phyloP scores from a whole-genome alignment of 73 alveolate species.

The Paramecium octaurelia region DNA sequence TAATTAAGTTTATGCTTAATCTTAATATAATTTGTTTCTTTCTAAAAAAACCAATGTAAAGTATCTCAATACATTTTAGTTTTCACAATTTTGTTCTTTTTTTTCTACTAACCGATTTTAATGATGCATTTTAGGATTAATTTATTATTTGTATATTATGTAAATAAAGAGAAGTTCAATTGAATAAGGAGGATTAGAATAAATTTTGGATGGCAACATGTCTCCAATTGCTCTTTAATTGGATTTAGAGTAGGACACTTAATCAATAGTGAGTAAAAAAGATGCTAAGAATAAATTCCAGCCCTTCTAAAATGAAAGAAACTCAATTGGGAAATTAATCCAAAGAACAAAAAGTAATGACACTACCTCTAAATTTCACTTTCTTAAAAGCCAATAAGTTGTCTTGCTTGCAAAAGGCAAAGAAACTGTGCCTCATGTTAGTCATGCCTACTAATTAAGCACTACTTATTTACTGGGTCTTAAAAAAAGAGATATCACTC shows the following conservation, averaged over 20 bases:
- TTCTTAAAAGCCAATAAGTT: background rate
- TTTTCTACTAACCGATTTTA: background rate
- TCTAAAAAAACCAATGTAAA: no score
- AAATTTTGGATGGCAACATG: background rate
- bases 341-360: background rate
- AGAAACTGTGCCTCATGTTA: background rate
- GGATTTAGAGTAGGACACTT: conserved; percentile 18
- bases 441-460: background rate
- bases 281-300: background rate
- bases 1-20: no score
- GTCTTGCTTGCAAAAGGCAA: background rate
- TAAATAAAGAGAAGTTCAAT: background rate
- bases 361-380: background rate
- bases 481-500: background rate
- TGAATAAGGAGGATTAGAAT: background rate
- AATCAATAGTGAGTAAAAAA: background rate
- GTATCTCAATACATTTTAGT: no score
- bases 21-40: no score
- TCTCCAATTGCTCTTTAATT: background rate
- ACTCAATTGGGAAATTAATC: conserved; percentile 9
- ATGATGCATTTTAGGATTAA: background rate
- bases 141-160: background rate
- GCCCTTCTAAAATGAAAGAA: conserved; percentile 27
- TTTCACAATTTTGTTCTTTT: background rate
- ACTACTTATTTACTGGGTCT: conserved; percentile 27